phyloP scores from a whole-genome alignment of 2,329 filamentous ascomycete species.

The Fusarium nurragi region DNA sequence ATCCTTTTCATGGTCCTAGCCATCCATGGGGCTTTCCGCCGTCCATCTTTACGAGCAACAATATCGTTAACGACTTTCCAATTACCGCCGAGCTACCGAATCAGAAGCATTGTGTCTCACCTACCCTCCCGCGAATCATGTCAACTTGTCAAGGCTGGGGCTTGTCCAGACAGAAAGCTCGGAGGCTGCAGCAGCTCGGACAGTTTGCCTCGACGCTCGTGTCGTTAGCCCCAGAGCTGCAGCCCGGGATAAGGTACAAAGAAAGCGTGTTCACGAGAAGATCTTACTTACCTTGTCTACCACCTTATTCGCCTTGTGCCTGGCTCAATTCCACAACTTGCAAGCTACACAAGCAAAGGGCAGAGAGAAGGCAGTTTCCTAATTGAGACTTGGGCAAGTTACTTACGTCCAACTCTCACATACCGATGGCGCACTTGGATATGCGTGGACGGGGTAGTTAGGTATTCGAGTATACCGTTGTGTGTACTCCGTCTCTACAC shows the following conservation, averaged over 20 bases:
- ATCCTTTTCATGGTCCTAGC: slow-evolving; percentile 16
- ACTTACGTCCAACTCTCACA: slow-evolving; percentile 11
- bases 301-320: background rate
- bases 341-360: background rate
- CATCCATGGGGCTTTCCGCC: slow-evolving; percentile 21
- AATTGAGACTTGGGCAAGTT: background rate
- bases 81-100: slow-evolving; percentile 34
- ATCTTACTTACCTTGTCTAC: background rate
- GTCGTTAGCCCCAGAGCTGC: slow-evolving; percentile 16
- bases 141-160: slow-evolving; percentile 15
- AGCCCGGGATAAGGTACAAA: slow-evolving; percentile 20
- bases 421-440: background rate
- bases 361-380: background rate
- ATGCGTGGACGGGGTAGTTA: slow-evolving; percentile 7
- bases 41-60: slow-evolving; percentile 18
- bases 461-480: background rate
- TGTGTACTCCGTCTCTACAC: slow-evolving; percentile 1
- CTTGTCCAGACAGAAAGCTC: slow-evolving; percentile 3
- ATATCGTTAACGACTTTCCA: slow-evolving; percentile 35
- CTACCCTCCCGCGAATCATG: slow-evolving; percentile 9
- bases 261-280: slow-evolving; percentile 15
- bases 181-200: slow-evolving; percentile 15
- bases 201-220: slow-evolving; percentile 19
- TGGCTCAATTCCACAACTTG: background rate
- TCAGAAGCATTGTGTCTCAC: slow-evolving; percentile 27